phyloP scores from a whole-genome alignment of 768 basidiomycete genomes.

The Infundibulicybe gibba region DNA sequence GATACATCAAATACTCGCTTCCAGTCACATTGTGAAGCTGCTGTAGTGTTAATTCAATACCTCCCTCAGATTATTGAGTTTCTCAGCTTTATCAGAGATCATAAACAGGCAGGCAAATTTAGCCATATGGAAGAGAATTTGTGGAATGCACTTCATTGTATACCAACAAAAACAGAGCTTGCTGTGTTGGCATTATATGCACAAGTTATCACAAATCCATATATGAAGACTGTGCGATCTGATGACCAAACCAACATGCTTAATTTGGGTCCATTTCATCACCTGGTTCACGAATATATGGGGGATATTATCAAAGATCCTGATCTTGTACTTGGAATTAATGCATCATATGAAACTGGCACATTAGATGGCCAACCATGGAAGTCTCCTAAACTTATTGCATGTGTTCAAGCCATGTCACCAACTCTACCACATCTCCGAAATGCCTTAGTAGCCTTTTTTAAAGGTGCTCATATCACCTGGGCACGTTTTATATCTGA shows the following conservation, averaged over 20 bases:
- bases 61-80: constrained; percentile 14
- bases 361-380: constrained; percentile 2
- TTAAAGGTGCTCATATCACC: constrained; percentile 13
- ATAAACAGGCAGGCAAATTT: constrained; percentile 17
- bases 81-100: constrained; percentile 15
- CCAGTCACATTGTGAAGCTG: constrained; percentile 17
- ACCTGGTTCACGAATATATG: not conserved
- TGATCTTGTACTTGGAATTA: not conserved
- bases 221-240: constrained; percentile 8
- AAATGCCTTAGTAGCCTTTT: constrained; percentile 10
- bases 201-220: constrained; percentile 14
- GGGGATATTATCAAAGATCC: not conserved
- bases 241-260: constrained; percentile 4
- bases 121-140: constrained; percentile 24
- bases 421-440: not conserved
- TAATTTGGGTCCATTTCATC: constrained; percentile 6
- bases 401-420: constrained; percentile 1
- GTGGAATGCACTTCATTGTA: constrained; percentile 15
- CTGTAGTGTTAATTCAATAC: constrained; percentile 16
- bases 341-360: not conserved
- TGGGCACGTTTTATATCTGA: constrained; percentile 21
- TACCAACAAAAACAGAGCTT: constrained; percentile 14
- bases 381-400: not conserved
- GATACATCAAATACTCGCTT: constrained; percentile 21
- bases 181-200: constrained; percentile 12